phyloP scores from a whole-genome alignment of 75 land plant genomes.

The Sequoia sempervirens region DNA sequence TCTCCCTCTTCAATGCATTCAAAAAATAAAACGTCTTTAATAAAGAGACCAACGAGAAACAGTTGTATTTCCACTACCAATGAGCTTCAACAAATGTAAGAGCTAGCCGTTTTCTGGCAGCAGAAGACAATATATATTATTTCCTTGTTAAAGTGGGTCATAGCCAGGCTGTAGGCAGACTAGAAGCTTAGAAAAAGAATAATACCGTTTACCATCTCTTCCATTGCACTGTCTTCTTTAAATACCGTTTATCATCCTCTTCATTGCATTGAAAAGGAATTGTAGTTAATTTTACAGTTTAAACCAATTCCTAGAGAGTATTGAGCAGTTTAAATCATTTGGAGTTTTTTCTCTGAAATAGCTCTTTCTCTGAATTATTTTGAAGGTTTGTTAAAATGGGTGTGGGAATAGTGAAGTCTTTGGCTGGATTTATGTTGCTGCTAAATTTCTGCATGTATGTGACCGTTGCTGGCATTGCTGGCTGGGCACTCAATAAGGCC shows the following conservation, averaged over 20 bases:
- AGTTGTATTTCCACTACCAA: neutral
- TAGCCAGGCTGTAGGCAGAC: neutral
- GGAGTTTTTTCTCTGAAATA: neutral
- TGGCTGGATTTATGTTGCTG: constrained; percentile 36
- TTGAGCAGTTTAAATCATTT: neutral
- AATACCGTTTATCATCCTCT: neutral
- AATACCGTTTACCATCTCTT: too few relatives aligned
- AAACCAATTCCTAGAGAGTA: too few relatives aligned
- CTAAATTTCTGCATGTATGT: constrained; percentile 24
- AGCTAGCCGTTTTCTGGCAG: neutral
- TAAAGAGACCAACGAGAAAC: neutral
- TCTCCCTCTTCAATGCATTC: too few relatives aligned
- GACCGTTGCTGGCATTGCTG: too few relatives aligned
- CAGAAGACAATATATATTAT: neutral
- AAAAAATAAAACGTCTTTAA: too few relatives aligned
- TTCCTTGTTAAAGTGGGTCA: neutral
- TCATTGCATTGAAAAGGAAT: neutral
- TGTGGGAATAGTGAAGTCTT: constrained; percentile 18
- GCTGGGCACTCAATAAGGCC: too few relatives aligned
- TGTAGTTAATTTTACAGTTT: too few relatives aligned
- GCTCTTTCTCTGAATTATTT: too few relatives aligned
- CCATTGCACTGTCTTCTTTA: neutral
- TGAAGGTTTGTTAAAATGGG: constrained; percentile 10
- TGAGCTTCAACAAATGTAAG: neutral
- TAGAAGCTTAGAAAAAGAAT: neutral